Evolutionary conservation across 441 rosid genomes (phyloP).

Genomic region (Croton laevigatus): DNA sequence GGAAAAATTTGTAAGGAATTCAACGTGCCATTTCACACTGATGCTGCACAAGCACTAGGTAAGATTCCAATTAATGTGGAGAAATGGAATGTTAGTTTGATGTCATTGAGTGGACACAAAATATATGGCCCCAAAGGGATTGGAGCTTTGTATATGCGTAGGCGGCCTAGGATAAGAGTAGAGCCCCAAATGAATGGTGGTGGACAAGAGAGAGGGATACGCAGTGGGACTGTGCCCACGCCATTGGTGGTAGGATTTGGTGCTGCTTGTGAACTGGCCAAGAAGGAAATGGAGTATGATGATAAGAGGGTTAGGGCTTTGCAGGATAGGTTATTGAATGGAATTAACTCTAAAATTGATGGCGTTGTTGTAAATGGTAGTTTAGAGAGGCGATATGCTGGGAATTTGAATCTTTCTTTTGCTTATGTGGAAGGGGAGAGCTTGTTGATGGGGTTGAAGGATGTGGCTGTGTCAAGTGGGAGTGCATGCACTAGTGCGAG

Average conservation of each 20-base stretch:
- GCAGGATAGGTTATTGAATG: slow-evolving; percentile 74
- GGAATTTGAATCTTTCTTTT: slow-evolving; percentile 85
- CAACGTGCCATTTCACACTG: slow-evolving; percentile 82
- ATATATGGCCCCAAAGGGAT: slow-evolving; percentile 91
- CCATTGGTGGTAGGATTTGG: slow-evolving; percentile 90
- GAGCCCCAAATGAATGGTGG: slow-evolving; percentile 97
- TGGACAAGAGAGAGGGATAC: slow-evolving; percentile 96
- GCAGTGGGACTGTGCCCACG: slow-evolving; percentile 90
- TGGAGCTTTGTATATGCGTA: slow-evolving; percentile 82
- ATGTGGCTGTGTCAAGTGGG: slow-evolving; percentile 96
- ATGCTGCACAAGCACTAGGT: slow-evolving; percentile 93
- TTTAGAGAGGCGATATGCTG: slow-evolving; percentile 63
- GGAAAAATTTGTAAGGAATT: slow-evolving; percentile 80
- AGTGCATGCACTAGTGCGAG: slow-evolving; percentile 98
- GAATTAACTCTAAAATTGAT: slow-evolving; percentile 66
- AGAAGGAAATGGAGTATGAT: slow-evolving; percentile 91
- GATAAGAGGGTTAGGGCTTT: slow-evolving; percentile 54
- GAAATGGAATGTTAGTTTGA: slow-evolving; percentile 86
- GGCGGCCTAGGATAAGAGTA: slow-evolving; percentile 78
- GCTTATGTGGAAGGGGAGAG: slow-evolving; percentile 98
- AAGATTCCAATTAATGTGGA: slow-evolving; percentile 86
- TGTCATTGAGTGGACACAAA: slow-evolving; percentile 94
- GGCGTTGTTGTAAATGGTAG: slow-evolving; percentile 91
- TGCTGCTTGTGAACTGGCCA: slow-evolving; percentile 79
- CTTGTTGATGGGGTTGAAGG: slow-evolving; percentile 96